phyloP scores from a whole-genome alignment of 352 stramenopile genomes.

The Phytophthora multivora region DNA sequence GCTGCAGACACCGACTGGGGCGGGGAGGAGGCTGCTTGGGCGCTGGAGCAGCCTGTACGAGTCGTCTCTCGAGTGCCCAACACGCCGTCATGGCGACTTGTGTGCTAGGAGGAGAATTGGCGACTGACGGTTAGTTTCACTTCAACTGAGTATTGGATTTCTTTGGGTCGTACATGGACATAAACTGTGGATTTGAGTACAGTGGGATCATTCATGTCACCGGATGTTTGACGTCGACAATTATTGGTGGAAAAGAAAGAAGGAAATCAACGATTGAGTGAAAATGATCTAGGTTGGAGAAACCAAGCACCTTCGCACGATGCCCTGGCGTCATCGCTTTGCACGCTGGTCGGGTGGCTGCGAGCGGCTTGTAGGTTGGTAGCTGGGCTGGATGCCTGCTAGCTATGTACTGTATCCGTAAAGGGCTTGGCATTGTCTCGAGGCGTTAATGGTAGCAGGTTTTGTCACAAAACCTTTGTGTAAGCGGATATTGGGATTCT shows the following conservation, averaged over 20 bases:
- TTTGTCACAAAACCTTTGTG: too few species aligned
- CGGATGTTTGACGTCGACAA: conserved; percentile 6
- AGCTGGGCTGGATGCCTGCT: not conserved
- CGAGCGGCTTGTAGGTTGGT: not conserved
- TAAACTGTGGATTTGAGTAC: conserved; percentile 8
- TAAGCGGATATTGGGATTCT: not conserved
- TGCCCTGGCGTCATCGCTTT: conserved; percentile 10
- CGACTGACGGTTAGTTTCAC: conserved; percentile 9
- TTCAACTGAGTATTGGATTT: conserved; percentile 21
- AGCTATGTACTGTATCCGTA: too few species aligned
- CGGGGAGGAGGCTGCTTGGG: conserved; percentile 1
- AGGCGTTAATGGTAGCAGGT: too few species aligned
- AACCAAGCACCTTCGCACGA: not conserved
- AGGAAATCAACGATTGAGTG: not conserved
- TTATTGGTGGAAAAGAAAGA: conserved; percentile 6
- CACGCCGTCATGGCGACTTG: conserved; percentile 14
- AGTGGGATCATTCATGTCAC: conserved; percentile 11
- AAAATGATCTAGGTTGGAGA: not conserved
- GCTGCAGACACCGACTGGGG: conserved; percentile 7
- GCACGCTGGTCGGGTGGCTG: not conserved
- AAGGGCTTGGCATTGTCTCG: too few species aligned
- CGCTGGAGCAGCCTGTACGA: not conserved
- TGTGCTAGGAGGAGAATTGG: conserved; percentile 9
- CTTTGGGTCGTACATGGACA: not conserved
- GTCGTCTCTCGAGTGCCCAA: conserved; percentile 8